Conservation (phyloP, 331 rosid genomes). For the Malus hybrid region DNA sequence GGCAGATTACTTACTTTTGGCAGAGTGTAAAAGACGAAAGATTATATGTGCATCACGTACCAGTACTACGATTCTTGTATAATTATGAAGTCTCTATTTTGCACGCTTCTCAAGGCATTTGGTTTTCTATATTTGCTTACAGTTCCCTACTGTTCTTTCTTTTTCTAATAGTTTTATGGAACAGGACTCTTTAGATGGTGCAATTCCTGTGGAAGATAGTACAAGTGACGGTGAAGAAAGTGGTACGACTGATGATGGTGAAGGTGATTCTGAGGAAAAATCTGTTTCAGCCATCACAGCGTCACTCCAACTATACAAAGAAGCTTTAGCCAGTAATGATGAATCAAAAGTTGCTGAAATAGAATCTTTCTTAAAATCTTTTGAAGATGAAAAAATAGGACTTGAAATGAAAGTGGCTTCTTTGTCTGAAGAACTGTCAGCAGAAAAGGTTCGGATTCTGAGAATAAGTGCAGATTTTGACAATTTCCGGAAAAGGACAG, state of each 20-base stretch:
- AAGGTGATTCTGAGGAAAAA: slow-evolving; percentile 35
- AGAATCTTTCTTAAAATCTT: slow-evolving; percentile 55
- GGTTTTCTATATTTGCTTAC: background rate
- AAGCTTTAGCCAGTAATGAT: slow-evolving; percentile 65
- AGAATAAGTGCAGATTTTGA: slow-evolving; percentile 95
- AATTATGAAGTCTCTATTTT: background rate
- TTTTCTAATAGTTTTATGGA: slow-evolving; percentile 30
- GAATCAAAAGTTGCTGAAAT: slow-evolving; percentile 56
- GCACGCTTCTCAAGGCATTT: background rate
- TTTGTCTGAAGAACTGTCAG: slow-evolving; percentile 53
- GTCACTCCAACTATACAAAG: slow-evolving; percentile 58
- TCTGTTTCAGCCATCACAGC: slow-evolving; percentile 42
- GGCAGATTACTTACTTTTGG: background rate
- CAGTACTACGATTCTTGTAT: background rate
- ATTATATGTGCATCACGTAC: background rate
- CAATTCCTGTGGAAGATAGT: slow-evolving; percentile 32
- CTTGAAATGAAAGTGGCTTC: slow-evolving; percentile 46
- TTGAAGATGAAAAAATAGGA: slow-evolving; percentile 61
- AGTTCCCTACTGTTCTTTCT: background rate
- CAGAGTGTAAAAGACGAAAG: background rate
- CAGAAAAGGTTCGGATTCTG: slow-evolving; percentile 58
- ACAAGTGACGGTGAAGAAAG: slow-evolving; percentile 33
- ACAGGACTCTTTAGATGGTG: slow-evolving; percentile 70
- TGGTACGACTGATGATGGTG: slow-evolving; percentile 30
- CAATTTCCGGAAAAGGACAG: slow-evolving; percentile 92